These are phyloP conservation scores for Amanita pallidorosea DNA, from an alignment of 768 basidiomycete genomes.

Conservation along the genomic window DNA sequence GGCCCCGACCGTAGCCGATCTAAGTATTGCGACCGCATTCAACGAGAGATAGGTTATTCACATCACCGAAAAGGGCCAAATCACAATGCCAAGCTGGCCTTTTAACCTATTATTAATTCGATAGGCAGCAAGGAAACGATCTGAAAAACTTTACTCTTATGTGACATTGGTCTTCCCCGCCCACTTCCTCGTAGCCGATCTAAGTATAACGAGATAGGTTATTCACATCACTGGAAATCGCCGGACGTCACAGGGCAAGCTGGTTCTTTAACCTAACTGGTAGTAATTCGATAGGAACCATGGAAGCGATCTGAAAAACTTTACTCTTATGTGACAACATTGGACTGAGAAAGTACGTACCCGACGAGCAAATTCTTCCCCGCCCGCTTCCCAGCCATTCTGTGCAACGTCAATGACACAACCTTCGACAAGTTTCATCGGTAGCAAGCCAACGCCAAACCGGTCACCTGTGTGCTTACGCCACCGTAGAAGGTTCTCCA, in stretches of 20 bases:
- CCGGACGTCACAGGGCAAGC: conserved; percentile 9
- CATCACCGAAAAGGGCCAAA: conserved; percentile 4
- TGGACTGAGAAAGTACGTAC: conserved; percentile 24
- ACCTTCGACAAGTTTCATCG: conserved; percentile 43
- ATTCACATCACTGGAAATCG: conserved; percentile 1
- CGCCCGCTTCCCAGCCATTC: conserved; percentile 83
- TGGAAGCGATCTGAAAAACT: conserved; percentile 20
- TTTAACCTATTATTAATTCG: conserved; percentile 21
- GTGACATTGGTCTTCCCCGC: too few relatives aligned
- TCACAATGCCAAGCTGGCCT: conserved; percentile 10
- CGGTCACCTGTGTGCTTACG: conserved; percentile 57
- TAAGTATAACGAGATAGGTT: too few relatives aligned
- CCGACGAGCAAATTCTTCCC: conserved; percentile 50
- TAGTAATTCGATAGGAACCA: conserved; percentile 26
- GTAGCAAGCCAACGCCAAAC: conserved; percentile 44
- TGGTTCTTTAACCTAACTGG: conserved; percentile 15
- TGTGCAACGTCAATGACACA: conserved; percentile 58
- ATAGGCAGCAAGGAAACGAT: conserved; percentile 24
- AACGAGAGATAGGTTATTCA: background rate
- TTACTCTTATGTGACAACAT: background rate
- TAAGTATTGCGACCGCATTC: too few relatives aligned
- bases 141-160: conserved; percentile 12
- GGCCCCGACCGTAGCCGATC: too few relatives aligned
- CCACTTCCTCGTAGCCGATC: too few relatives aligned
- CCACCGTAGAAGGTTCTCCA: conserved; percentile 69